Evolutionary conservation across 345 rosid genomes (phyloP), one percentile per base, ranked within the genome.

Genomic region (Populus pruinosa): DNA sequence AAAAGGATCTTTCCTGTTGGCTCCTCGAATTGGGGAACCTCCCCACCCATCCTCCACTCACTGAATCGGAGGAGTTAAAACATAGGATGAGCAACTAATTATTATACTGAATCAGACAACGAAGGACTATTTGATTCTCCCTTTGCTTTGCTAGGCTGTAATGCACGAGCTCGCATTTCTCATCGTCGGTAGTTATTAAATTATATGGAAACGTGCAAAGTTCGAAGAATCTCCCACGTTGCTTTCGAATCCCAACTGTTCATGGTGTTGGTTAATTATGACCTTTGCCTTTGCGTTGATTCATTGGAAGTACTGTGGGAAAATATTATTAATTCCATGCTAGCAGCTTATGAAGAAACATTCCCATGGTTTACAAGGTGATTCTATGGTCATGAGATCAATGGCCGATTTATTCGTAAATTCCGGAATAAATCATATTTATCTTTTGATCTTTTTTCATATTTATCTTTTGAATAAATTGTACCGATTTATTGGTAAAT

Each of bases 11-110:
- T 6, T 35, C 2, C 56, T 69, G 84, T 86, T 86, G 85, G 89
- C 77, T 90, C 91, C 91, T 75, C 78, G 69, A 78, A 73, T 72
- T 75, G 76, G 79, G 90, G 93, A 88, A 87, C 77, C 77, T 77
- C 81, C 33, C 65, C 76, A 71, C 77, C 20, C 59, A 72, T 64
- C 68, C 63, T 61, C 86, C 76, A 41, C 84, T 78, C 35, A 76
- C 73, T 44, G 66, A 63, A 72, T 71, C 80, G 59, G 61, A 29
- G 56, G 23, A 38, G 17, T 18, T 43, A 17, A 59, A 53, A 56
- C 10, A n/a, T 9, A 59, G 63, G 27, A 59, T 10, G 3, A n/a
- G 14, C 39, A 5, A 65, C 14, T 31, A 13, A 14, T 65, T 27
- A 27, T 31, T 31, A 29, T 31, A 64, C 39, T 64, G 38, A 9